Base-by-base conservation (phyloP, 164 flowering plant species). In the Brasenia schreberi region DNA sequence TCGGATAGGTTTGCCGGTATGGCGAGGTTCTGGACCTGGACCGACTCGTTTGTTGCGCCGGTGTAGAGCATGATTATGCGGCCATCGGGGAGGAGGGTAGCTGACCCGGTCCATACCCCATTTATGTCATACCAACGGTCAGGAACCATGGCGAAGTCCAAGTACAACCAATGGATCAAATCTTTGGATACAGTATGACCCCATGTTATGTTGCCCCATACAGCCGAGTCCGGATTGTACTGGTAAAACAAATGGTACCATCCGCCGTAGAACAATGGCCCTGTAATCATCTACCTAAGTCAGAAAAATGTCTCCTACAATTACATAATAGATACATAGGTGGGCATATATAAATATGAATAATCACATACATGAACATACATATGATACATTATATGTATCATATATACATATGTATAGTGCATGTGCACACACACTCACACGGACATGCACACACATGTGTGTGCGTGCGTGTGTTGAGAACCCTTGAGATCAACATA, bases 211-310 rank as follows among this genome's bases (percentile, higher is more conserved):
- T 84, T 81, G 49, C 97, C 97, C 97, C 97, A 91, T 4, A 87
- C 77, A 5, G 96, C 92, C 0, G 77, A 81, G 63, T 83, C 76
- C 14, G 96, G 97, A 66, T 89, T 89, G 79, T 85, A 89, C 62
- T 91, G 97, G 75, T 91, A 91, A 81, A 89, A 91, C 42, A 91
- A 77, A 64, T 91, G 97, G 81, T 91, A 91, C 96, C 93, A 91
- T 12, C 96, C 97, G 59, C 77, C 82, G 81, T 91, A 76, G 67
- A 70, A 87, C 82, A 91, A 44, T 27, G 97, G 97, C 64, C 97
- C 97, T 91, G 77, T 67, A 76, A 23, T 27, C 14, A 49, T 33
- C 4, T 33, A 33, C 39, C 39, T 33, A 3, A 33, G 39, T 33
- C 39, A 33, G 39, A 33, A 33, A 33, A 33, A 33, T 33, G 39